phyloP scores from a whole-genome alignment of 306 rosid genomes.

The Vigna radiata region DNA sequence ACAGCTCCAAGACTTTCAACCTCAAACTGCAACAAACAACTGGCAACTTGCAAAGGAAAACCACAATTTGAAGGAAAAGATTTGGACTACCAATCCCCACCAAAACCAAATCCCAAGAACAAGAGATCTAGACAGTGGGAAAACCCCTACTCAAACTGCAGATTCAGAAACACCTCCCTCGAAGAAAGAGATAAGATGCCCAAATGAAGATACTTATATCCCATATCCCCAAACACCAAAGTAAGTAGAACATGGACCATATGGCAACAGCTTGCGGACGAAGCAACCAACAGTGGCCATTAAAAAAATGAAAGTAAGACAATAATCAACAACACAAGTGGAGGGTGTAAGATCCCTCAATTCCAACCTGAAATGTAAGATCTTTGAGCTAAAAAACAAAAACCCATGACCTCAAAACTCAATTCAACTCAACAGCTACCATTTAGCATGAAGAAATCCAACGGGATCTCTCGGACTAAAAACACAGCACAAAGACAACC shows the following conservation, averaged over 20 bases:
- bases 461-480: constrained; percentile 5
- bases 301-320: constrained; percentile 52
- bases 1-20: constrained; percentile 19
- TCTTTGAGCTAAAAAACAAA: constrained; percentile 54
- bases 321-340: constrained; percentile 50
- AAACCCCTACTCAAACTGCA: constrained; percentile 39
- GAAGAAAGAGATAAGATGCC: constrained; percentile 45
- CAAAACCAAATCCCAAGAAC: constrained; percentile 64
- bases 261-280: constrained; percentile 63
- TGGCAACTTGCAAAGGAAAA: constrained; percentile 53
- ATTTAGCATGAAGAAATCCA: neutral
- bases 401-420: constrained; percentile 32
- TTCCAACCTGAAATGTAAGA: constrained; percentile 57
- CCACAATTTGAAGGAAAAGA: constrained; percentile 45
- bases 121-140: constrained; percentile 41
- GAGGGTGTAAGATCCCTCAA: constrained; percentile 53
- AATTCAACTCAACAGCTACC: constrained; percentile 36
- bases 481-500: constrained; percentile 7
- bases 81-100: constrained; percentile 53
- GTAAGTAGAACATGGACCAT: constrained; percentile 52
- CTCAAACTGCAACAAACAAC: constrained; percentile 33
- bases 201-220: constrained; percentile 52
- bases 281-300: constrained; percentile 60
- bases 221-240: constrained; percentile 55
- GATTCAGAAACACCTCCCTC: constrained; percentile 32